A percentile compares a stretch with the other conserved stretches of the same genome.
phyloP scores from a whole-genome alignment of 192 early-diverging fungal species.

The Coemansia sp. region DNA sequence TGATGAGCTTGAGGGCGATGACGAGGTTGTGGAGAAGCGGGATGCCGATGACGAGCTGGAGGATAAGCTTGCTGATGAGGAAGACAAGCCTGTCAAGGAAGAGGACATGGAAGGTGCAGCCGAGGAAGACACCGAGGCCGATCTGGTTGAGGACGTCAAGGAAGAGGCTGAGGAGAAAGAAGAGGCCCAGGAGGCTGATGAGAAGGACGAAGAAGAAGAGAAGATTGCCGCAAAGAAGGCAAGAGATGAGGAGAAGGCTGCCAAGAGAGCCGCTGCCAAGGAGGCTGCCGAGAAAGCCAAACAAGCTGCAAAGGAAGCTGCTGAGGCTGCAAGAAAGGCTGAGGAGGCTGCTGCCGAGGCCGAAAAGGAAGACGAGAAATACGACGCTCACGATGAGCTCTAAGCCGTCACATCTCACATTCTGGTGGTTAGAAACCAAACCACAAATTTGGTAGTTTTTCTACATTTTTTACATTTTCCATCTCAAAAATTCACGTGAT shows the following conservation, averaged over 20 bases:
- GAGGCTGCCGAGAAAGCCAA: constrained; percentile 16
- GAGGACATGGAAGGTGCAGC: constrained; percentile 6
- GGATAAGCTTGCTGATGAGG: constrained; percentile 7
- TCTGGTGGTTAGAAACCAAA: too few relatives aligned
- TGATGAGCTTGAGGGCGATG: not conserved
- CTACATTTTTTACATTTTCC: constrained; percentile 1
- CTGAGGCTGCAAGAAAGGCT: constrained; percentile 30
- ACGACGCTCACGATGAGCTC: constrained; percentile 47
- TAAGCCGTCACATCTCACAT: constrained; percentile 8
- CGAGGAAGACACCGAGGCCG: constrained; percentile 2
- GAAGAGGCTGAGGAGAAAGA: constrained; percentile 9
- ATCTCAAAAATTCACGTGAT: constrained; percentile 6
- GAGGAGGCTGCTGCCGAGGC: constrained; percentile 31
- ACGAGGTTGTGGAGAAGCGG: not conserved
- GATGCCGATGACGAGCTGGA: constrained; percentile 10
- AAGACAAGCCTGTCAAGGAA: constrained; percentile 10
- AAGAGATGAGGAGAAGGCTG: constrained; percentile 18
- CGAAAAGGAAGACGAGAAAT: constrained; percentile 27
- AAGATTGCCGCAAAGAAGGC: constrained; percentile 6
- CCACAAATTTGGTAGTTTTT: not conserved
- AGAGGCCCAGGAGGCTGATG: constrained; percentile 16
- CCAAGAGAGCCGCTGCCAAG: constrained; percentile 21
- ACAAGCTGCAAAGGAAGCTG: constrained; percentile 18
- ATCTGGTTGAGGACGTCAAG: constrained; percentile 9
- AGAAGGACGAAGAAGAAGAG: constrained; percentile 11